Conservation (phyloP, 2,329 filamentous ascomycete species). For the Orbilia brochopaga region DNA sequence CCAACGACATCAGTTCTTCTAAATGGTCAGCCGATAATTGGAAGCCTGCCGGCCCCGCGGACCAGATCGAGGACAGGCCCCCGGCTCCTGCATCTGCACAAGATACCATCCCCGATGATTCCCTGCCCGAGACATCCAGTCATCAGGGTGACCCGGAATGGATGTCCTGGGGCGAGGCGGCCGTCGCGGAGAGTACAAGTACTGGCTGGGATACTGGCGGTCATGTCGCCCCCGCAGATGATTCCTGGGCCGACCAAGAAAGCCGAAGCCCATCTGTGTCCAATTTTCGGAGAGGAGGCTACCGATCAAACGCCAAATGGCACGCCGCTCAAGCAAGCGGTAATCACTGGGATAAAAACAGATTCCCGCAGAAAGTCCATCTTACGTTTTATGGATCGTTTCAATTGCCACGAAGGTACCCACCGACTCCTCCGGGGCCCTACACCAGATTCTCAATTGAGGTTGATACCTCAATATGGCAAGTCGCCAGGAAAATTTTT, state of each 20-base stretch:
- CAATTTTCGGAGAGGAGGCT: conserved; percentile 1
- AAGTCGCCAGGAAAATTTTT: conserved; percentile 21
- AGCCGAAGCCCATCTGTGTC: background rate
- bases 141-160: conserved; percentile 35
- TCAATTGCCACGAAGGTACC: conserved; percentile 27
- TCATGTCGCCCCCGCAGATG: conserved; percentile 11
- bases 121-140: background rate
- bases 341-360: conserved; percentile 21
- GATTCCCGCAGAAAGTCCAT: conserved; percentile 34
- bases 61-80: background rate
- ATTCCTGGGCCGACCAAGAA: conserved; percentile 3
- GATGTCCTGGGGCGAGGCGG: conserved; percentile 20
- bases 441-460: conserved; percentile 33
- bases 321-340: conserved; percentile 4
- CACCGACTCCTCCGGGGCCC: conserved; percentile 14
- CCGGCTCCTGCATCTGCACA: background rate
- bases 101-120: background rate
- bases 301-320: background rate
- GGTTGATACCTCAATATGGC: conserved; percentile 14
- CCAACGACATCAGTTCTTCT: background rate
- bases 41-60: background rate
- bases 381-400: conserved; percentile 36
- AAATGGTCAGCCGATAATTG: background rate
- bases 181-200: background rate
- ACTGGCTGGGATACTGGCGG: conserved; percentile 19